A percentile compares a stretch with the other conserved stretches of the same genome.
Evolutionary conservation across 2,329 filamentous ascomycete genomes (phyloP).

Genomic region (Myriosclerotinia duriaeana): DNA sequence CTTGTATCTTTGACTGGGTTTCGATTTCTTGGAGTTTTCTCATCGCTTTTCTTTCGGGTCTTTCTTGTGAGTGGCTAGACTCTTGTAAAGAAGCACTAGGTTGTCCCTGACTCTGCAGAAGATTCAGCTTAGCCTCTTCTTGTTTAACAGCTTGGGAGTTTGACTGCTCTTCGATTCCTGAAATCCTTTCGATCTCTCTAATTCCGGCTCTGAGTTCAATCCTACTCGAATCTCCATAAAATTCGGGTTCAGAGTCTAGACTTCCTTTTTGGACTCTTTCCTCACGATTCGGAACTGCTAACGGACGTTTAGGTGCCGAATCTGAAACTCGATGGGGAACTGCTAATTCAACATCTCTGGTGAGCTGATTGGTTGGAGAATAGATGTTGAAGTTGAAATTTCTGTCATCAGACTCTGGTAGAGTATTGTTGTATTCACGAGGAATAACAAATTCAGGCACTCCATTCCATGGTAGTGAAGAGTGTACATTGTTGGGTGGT

Average conservation of each 20-base stretch:
- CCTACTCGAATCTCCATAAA: not conserved
- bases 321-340: no score
- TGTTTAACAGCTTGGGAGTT: not conserved
- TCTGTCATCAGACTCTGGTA: not conserved
- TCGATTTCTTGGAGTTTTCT: constrained; percentile 4
- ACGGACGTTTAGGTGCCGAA: not conserved
- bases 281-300: not conserved
- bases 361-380: not conserved
- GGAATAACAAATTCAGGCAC: not conserved
- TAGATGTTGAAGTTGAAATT: not conserved
- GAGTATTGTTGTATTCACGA: not conserved
- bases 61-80: not conserved
- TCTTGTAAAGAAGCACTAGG: not conserved
- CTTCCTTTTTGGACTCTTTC: not conserved
- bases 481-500: not conserved
- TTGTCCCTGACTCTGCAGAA: not conserved
- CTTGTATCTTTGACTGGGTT: constrained; percentile 4
- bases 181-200: not conserved
- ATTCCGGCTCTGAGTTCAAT: not conserved
- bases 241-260: not conserved
- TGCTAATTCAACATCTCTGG: not conserved
- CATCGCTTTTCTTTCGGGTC: not conserved
- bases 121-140: not conserved
- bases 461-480: not conserved
- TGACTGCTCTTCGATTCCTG: not conserved